Percentiles rank a stretch among this genome's conserved stretches.
phyloP scores from a whole-genome alignment of 139 green algal species.

The Chlorella sp. region DNA sequence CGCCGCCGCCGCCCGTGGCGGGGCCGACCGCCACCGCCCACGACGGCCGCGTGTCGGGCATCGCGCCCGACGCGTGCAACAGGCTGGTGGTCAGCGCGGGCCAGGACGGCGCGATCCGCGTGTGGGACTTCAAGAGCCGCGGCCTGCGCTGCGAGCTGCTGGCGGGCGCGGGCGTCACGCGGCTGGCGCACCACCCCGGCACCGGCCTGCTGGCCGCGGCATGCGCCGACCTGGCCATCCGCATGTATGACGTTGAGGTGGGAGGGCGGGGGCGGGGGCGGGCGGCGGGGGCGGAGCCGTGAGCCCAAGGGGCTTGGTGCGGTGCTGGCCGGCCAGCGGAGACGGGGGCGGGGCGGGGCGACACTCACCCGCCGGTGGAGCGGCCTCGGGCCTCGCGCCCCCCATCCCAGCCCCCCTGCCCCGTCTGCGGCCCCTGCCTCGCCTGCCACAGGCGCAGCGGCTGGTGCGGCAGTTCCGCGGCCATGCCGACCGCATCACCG shows the following conservation, averaged over 20 bases:
- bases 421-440: background rate
- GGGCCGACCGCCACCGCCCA: constrained; percentile 56
- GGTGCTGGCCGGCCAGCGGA: too few relatives aligned
- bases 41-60: constrained; percentile 63
- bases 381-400: too few relatives aligned
- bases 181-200: constrained; percentile 46
- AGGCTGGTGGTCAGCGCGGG: constrained; percentile 63
- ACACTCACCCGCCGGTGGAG: too few relatives aligned
- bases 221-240: constrained; percentile 58
- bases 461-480: constrained; percentile 85
- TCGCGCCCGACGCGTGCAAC: constrained; percentile 74
- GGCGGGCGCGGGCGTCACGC: constrained; percentile 37
- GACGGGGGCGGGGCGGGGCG: too few relatives aligned
- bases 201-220: constrained; percentile 60
- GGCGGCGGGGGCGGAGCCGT: too few relatives aligned
- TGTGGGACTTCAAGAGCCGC: constrained; percentile 82
- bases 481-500: constrained; percentile 83
- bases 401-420: too few relatives aligned
- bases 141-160: constrained; percentile 54
- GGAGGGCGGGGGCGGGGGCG: too few relatives aligned
- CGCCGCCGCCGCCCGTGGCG: background rate
- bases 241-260: constrained; percentile 61
- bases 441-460: constrained; percentile 44
- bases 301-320: too few relatives aligned
- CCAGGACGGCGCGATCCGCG: constrained; percentile 66